phyloP scores from a whole-genome alignment of 345 rosid species.

The Psidium guajava region DNA sequence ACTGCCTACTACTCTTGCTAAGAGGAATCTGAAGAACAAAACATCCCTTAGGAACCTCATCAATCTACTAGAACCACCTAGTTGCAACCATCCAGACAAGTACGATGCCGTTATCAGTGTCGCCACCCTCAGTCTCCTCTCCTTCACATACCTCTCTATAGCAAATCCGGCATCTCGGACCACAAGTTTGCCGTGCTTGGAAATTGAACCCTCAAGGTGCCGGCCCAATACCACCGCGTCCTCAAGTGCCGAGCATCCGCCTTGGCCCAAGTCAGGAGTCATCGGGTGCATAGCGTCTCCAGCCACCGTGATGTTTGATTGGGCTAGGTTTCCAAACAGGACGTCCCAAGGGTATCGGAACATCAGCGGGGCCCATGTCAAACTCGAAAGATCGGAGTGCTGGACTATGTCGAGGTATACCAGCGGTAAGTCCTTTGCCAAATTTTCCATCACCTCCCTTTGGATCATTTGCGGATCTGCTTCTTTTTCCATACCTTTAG shows the following conservation, averaged over 20 bases:
- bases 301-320: conserved; percentile 19
- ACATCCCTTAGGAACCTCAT: neutral
- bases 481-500: neutral
- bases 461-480: conserved; percentile 1
- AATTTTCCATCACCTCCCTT: conserved; percentile 6
- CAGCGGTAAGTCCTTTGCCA: conserved; percentile 13
- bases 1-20: neutral
- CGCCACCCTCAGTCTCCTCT: neutral
- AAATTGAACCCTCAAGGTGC: conserved; percentile 12
- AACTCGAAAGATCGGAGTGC: conserved; percentile 13
- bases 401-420: conserved; percentile 6
- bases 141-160: conserved; percentile 9
- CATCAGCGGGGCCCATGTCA: conserved; percentile 22
- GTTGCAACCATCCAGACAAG: neutral
- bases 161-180: neutral
- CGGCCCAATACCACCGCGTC: conserved; percentile 26
- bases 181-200: neutral
- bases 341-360: conserved; percentile 29
- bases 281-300: conserved; percentile 53
- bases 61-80: neutral
- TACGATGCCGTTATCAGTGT: neutral
- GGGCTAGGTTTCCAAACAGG: conserved; percentile 17
- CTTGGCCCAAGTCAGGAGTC: conserved; percentile 39
- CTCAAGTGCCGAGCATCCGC: conserved; percentile 24
- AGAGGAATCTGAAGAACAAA: neutral